phyloP scores from a whole-genome alignment of 2,329 filamentous ascomycete species.

The Fusarium verrucosum region DNA sequence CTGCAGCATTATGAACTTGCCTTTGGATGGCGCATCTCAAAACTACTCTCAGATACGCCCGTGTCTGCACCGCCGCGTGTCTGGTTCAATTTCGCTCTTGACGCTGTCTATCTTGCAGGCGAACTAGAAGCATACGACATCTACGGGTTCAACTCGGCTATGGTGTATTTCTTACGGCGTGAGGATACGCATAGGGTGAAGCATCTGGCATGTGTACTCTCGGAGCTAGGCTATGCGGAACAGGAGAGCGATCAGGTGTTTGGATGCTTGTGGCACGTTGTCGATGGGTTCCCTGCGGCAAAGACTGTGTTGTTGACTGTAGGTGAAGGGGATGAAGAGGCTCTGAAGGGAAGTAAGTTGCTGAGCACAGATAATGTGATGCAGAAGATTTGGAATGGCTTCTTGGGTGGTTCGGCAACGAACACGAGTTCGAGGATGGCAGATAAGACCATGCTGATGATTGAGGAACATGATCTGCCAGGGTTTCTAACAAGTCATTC shows the following conservation, averaged over 20 bases:
- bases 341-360: constrained; percentile 45
- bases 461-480: constrained; percentile 55
- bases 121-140: constrained; percentile 59
- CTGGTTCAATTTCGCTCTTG: constrained; percentile 60
- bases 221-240: constrained; percentile 55
- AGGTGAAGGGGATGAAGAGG: constrained; percentile 51
- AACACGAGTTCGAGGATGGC: constrained; percentile 53
- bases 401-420: constrained; percentile 53
- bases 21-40: constrained; percentile 59
- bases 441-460: constrained; percentile 56
- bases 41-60: constrained; percentile 49
- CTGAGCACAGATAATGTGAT: constrained; percentile 51
- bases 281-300: constrained; percentile 55
- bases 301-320: constrained; percentile 54
- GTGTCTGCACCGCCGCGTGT: constrained; percentile 50
- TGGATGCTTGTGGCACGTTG: constrained; percentile 58
- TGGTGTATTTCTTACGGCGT: constrained; percentile 58
- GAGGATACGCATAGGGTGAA: constrained; percentile 56
- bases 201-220: constrained; percentile 56
- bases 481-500: constrained; percentile 43
- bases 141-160: constrained; percentile 58
- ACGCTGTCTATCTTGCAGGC: constrained; percentile 59
- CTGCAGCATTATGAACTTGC: constrained; percentile 56
- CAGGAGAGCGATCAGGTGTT: constrained; percentile 58
- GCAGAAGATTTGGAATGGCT: constrained; percentile 60